These are phyloP conservation scores for Aphanocladium album DNA, from an alignment of 2,329 filamentous ascomycete genomes.

Conservation along the genomic window DNA sequence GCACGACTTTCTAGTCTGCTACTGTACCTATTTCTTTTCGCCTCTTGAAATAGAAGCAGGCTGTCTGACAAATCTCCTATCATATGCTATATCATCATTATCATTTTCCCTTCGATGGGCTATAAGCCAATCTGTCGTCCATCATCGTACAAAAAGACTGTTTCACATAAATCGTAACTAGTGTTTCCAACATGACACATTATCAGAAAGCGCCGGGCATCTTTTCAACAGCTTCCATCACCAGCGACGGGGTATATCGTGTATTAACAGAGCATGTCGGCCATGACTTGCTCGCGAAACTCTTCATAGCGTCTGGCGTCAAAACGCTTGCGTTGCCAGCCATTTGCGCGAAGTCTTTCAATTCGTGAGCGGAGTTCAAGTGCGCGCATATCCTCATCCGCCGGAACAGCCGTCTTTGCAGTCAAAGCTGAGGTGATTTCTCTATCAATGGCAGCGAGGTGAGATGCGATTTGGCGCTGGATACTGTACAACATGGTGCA, in stretches of 20 bases:
- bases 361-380: conserved; percentile 47
- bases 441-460: conserved; percentile 42
- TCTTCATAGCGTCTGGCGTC: conserved; percentile 48
- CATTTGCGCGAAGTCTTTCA: conserved; percentile 47
- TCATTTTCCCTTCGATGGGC: not conserved
- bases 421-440: conserved; percentile 28
- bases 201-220: not conserved
- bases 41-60: not conserved
- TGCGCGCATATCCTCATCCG: conserved; percentile 31
- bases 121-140: not conserved
- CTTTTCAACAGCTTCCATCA: not conserved
- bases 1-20: not conserved
- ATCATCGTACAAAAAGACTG: not conserved
- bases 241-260: not conserved
- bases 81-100: conserved; percentile 12
- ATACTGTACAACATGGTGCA: conserved; percentile 44
- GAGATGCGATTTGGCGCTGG: conserved; percentile 43
- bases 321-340: conserved; percentile 54
- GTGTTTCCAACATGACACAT: not conserved
- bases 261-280: conserved; percentile 36
- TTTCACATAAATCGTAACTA: not conserved
- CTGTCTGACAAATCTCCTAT: conserved; percentile 1
- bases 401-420: conserved; percentile 17
- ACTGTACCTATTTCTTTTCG: not conserved
- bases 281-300: conserved; percentile 46